phyloP scores from a whole-genome alignment of 495 filamentous ascomycete species.

The Saxophila tyrrhenica region DNA sequence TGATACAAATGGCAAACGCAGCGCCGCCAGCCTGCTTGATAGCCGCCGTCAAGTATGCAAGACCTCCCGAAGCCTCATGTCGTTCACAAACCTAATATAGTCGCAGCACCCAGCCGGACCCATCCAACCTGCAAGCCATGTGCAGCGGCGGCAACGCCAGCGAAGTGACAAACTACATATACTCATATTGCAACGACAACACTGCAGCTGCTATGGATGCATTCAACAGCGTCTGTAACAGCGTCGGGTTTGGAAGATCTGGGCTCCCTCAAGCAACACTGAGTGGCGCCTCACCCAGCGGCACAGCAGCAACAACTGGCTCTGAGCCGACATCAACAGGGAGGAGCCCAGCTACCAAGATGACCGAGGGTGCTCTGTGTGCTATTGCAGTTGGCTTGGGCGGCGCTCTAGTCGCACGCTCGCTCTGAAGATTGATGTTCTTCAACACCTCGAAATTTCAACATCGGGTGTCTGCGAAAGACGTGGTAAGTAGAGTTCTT shows the following conservation, averaged over 20 bases:
- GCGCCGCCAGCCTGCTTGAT: constrained; percentile 33
- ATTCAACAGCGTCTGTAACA: constrained; percentile 22
- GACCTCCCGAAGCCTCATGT: not conserved
- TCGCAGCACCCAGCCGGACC: constrained; percentile 27
- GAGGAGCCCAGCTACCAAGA: not conserved
- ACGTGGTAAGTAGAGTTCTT: no score
- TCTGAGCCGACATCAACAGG: not conserved
- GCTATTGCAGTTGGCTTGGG: not conserved
- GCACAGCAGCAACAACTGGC: not conserved
- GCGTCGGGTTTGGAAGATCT: not conserved
- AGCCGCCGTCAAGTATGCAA: constrained; percentile 31
- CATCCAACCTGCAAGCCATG: constrained; percentile 25
- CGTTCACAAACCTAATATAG: not conserved
- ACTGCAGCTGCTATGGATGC: constrained; percentile 21
- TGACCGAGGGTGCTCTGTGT: not conserved
- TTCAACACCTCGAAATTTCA: no score
- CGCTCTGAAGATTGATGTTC: not conserved
- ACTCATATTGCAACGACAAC: constrained; percentile 22
- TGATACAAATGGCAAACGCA: constrained; percentile 25
- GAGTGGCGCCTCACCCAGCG: not conserved
- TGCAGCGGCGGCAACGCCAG: constrained; percentile 23
- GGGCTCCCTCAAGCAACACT: not conserved
- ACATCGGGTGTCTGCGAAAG: no score
- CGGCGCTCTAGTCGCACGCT: not conserved
- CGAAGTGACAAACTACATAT: constrained; percentile 17